Base-by-base conservation (phyloP, 495 filamentous ascomycete genomes). In the Xylaria flabelliformis region DNA sequence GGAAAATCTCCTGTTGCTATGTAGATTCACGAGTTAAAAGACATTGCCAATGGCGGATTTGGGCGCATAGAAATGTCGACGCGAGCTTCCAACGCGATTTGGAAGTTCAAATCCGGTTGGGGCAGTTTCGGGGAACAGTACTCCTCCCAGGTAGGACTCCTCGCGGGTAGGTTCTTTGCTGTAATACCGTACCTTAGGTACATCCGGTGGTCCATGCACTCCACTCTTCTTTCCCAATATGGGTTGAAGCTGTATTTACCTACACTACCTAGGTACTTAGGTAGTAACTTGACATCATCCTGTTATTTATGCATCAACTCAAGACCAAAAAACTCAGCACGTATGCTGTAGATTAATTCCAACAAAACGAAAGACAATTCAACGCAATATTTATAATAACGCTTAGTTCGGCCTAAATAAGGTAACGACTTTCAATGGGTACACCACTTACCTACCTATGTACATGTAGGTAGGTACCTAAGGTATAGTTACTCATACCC, bases 31-130 rank as follows among this genome's bases (percentile, higher is more conserved):
- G 34, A 17, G 42, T 6, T 4, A 24, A 7, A 5, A 34, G 9
- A 34, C 68, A 70, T 70, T 70, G 44, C 56, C 21, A 55, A 64
- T 64, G n/a, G 3, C 19, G 15, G 21, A 15, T 1, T 34, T 39
- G 34, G 6, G 53, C 26, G 41, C 48, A 32, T 2, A 4, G 41
- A 51, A 15, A 41, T 19, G 8, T 29, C 9, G 50, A 42, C 36
- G 67, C 26, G 42, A 50, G 32, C 51, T 62, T 59, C 17, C 24
- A 50, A 69, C 29, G 51, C 53, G 53, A 32, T 34, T 55, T 21
- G 21, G 36, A 41, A 42, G 7, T 58, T 32, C 19, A 26, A 42
- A 9, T 21, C 29, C 13, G 32, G 46, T 24, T 67, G 44, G 29
- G 32, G 63, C 19, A 17, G 41, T 34, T 44, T 24, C 10, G 6